Percentiles rank a stretch among this genome's conserved stretches.
Conservation (phyloP, 257 asterid species). For the Rauvolfia tetraphylla region DNA sequence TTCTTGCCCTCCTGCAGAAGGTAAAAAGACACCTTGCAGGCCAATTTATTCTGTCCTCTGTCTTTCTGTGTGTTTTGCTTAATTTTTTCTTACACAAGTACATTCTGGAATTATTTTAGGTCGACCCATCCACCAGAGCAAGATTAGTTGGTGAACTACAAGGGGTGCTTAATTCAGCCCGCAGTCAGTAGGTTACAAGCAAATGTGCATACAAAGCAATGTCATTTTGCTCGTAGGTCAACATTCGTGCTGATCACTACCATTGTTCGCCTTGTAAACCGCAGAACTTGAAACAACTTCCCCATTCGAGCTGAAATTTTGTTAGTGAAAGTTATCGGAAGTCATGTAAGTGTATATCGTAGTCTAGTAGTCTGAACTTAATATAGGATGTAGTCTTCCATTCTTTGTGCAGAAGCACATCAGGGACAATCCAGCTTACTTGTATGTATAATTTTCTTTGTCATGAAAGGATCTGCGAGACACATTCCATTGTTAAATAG, state of each 20-base stretch:
- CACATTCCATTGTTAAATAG: not conserved
- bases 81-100: not conserved
- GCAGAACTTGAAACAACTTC: not conserved
- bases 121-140: constrained; percentile 59
- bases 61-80: no score
- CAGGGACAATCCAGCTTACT: constrained; percentile 5
- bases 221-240: constrained; percentile 10
- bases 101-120: constrained; percentile 25
- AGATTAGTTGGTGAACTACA: constrained; percentile 57
- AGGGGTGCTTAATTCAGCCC: constrained; percentile 35
- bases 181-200: constrained; percentile 21
- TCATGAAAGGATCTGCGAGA: not conserved
- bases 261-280: not conserved
- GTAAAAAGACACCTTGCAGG: constrained; percentile 26
- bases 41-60: not conserved
- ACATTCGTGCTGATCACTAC: not conserved
- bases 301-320: not conserved
- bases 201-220: constrained; percentile 4
- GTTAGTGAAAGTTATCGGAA: not conserved
- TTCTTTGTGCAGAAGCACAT: constrained; percentile 16
- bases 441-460: constrained; percentile 11
- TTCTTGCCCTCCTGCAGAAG: constrained; percentile 67
- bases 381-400: constrained; percentile 8
- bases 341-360: constrained; percentile 4
- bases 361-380: constrained; percentile 19